Evolutionary conservation across 2,329 filamentous ascomycete species (phyloP).

Genomic region (Phyllosticta citribraziliensis): DNA sequence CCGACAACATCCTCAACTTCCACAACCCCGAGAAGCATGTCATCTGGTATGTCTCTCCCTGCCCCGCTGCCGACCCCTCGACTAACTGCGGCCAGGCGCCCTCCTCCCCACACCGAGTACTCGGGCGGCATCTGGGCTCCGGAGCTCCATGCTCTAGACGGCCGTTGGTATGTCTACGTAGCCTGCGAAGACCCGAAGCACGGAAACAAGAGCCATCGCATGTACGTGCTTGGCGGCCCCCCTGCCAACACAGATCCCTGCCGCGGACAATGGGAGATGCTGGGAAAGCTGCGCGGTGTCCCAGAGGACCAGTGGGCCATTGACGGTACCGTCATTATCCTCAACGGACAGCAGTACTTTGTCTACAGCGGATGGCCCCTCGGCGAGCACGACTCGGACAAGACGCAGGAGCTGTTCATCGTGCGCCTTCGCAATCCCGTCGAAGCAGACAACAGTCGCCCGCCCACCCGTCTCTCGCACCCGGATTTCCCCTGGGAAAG

Average conservation of each 20-base stretch:
- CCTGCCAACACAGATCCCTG: constrained; percentile 17
- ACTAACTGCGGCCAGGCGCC: constrained; percentile 22
- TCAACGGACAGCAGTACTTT: constrained; percentile 31
- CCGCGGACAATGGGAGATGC: constrained; percentile 29
- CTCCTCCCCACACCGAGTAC: constrained; percentile 33
- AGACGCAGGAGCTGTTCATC: constrained; percentile 36
- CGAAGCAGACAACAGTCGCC: constrained; percentile 20
- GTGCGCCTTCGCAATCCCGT: constrained; percentile 28
- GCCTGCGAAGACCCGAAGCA: constrained; percentile 31
- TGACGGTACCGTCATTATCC: constrained; percentile 36
- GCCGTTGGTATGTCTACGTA: constrained; percentile 47
- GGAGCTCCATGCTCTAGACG: constrained; percentile 42
- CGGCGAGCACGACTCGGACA: constrained; percentile 24
- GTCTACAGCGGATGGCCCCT: constrained; percentile 39
- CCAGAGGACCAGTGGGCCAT: constrained; percentile 38
- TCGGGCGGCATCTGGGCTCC: constrained; percentile 45
- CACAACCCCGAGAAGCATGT: constrained; percentile 28
- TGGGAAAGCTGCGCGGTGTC: constrained; percentile 32
- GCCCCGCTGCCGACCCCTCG: neutral
- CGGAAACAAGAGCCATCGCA: constrained; percentile 37
- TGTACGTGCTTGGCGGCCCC: constrained; percentile 37
- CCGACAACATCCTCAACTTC: constrained; percentile 30
- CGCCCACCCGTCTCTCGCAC: constrained; percentile 30
- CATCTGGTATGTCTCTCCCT: constrained; percentile 24
- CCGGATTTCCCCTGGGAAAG: constrained; percentile 33